Evolutionary conservation across 2,329 filamentous ascomycete genomes (phyloP), one percentile per base, ranked within the genome.

Genomic region (Paecilomyces sp.): DNA sequence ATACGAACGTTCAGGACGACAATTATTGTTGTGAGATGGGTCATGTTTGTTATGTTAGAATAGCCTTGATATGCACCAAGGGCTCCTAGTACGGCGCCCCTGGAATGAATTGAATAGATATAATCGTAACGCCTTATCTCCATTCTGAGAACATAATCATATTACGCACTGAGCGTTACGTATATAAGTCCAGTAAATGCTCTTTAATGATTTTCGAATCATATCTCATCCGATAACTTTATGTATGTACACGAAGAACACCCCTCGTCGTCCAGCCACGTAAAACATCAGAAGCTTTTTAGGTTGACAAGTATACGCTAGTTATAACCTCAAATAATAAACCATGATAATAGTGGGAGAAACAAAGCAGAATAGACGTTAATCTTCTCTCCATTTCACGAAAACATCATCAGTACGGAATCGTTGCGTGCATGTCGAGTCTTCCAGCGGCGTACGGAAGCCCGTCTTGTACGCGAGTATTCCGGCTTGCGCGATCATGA

Each of bases 401-500:
- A 87, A 84, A 22, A 93, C 89, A 74, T 92, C 89, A 70, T 93
- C 90, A 4, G 90, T 93, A 68, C 90, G 85, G 72, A 92, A 93
- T 58, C 90, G 81, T 73, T 93, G 90, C 13, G 90, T 93, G 74
- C 89, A 96, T 12, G 89, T 91, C 66, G 89, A 93, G 53, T 97
- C 90, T 63, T 88, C 86, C 54, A 97, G 73, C 7, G 83, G 78
- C 1, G 92, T 97, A 61, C 77, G 82, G 70, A 91, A 92, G 1
- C 93, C 93, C 15, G 87, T 92, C 74, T 87, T 82, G 72, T 89
- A 94, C 1, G 92, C 92, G 68, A 97, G 74, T 67, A 99, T 76
- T 1, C 94, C 94, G 1, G 94, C 94, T 74, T 99, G 93, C 1
- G 94, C 94, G 78, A 99, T 99, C 94, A 99, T 99, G 72, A 99